Evolutionary conservation across 495 filamentous ascomycete species (phyloP).

Genomic region (Stereocaulon alpinum): DNA sequence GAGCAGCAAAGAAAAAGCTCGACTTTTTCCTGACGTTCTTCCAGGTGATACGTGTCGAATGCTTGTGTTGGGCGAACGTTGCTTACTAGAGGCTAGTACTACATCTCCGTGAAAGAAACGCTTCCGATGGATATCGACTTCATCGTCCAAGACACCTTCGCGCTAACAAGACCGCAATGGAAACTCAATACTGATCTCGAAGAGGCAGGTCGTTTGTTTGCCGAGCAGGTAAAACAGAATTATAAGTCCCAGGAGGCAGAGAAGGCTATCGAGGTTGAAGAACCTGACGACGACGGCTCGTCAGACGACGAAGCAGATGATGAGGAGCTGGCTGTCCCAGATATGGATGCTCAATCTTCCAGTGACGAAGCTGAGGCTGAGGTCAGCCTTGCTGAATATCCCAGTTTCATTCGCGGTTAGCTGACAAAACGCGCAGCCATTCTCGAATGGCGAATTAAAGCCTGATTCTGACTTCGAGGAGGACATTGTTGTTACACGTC

Average conservation of each 20-base stretch:
- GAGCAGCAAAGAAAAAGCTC: conserved; percentile 87
- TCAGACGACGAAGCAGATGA: conserved; percentile 56
- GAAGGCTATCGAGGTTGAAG: conserved; percentile 55
- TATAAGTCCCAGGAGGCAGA: conserved; percentile 69
- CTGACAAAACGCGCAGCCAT: conserved; percentile 13
- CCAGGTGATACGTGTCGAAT: conserved; percentile 39
- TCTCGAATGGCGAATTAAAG: conserved; percentile 27
- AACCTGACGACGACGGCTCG: conserved; percentile 49
- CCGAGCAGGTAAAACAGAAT: conserved; percentile 77
- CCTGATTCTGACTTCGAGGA: conserved; percentile 57
- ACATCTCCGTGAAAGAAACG: conserved; percentile 85
- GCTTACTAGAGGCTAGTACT: conserved; percentile 52
- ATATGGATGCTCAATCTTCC: conserved; percentile 46
- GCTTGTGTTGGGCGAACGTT: neutral
- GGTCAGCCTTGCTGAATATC: conserved; percentile 4
- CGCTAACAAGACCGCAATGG: conserved; percentile 79
- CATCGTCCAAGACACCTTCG: conserved; percentile 85
- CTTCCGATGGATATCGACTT: conserved; percentile 97
- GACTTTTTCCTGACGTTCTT: conserved; percentile 98
- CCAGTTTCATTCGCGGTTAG: neutral
- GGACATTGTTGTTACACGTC: conserved; percentile 77
- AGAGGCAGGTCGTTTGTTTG: conserved; percentile 75
- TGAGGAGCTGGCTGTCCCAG: conserved; percentile 45
- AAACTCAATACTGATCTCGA: conserved; percentile 69
- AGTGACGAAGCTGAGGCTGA: conserved; percentile 49